These are phyloP conservation scores for Corchorus capsularis DNA, from an alignment of 345 rosid genomes.

Conservation along the genomic window DNA sequence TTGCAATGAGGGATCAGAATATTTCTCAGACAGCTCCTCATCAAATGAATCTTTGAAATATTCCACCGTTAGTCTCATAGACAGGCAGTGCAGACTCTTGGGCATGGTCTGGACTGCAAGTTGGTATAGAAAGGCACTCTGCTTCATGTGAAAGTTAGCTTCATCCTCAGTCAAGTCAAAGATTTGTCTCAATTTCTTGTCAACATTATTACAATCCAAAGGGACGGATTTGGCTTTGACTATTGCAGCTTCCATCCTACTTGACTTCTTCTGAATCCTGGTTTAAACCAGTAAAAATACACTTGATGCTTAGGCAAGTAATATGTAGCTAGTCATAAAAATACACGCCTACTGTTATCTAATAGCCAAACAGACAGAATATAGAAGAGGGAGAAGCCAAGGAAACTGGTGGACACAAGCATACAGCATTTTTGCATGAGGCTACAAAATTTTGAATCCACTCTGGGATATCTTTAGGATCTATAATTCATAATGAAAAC, in stretches of 20 bases:
- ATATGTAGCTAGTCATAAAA: neutral
- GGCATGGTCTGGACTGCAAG: slow-evolving; percentile 94
- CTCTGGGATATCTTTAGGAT: neutral
- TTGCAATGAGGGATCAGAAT: slow-evolving; percentile 61
- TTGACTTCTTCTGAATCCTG: slow-evolving; percentile 72
- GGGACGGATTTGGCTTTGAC: slow-evolving; percentile 66
- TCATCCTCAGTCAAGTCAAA: slow-evolving; percentile 88
- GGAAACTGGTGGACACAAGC: neutral
- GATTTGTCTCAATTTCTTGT: slow-evolving; percentile 92
- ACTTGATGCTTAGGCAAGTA: slow-evolving; percentile 4
- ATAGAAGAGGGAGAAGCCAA: neutral
- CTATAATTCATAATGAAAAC: neutral
- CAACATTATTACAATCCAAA: slow-evolving; percentile 83
- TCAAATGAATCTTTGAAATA: slow-evolving; percentile 67
- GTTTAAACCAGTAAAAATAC: slow-evolving; percentile 20
- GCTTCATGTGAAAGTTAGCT: slow-evolving; percentile 85
- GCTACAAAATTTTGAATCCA: neutral
- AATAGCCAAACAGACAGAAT: neutral
- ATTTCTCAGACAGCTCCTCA: slow-evolving; percentile 50
- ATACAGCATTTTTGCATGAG: neutral
- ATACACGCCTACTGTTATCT: neutral
- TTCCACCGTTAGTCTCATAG: slow-evolving; percentile 84
- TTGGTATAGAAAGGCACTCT: slow-evolving; percentile 76
- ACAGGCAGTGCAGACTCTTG: slow-evolving; percentile 92
- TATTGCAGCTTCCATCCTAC: slow-evolving; percentile 69